Conservation (phyloP, 73 alveolate species). For the Paraurostyla sp. region DNA sequence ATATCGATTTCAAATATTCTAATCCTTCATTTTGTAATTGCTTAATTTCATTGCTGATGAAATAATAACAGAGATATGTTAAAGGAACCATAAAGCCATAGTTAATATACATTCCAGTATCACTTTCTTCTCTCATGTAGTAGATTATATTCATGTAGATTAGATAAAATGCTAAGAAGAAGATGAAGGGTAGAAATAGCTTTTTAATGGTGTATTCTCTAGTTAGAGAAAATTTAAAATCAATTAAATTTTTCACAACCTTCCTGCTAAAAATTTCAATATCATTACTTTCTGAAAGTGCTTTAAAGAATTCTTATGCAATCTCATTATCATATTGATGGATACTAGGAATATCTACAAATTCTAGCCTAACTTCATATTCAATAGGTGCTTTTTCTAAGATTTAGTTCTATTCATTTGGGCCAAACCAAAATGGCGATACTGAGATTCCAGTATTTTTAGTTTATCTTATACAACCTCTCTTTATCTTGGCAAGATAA, state of each 20-base stretch:
- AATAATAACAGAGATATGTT: background rate
- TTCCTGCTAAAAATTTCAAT: slow-evolving; percentile 11
- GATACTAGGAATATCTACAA: slow-evolving; percentile 9
- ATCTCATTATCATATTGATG: background rate
- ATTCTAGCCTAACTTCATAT: background rate
- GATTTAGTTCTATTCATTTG: background rate
- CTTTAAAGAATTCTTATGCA: background rate
- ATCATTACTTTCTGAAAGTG: slow-evolving; percentile 10
- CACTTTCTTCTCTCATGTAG: slow-evolving; percentile 22
- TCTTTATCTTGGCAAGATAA: background rate
- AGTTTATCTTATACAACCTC: slow-evolving; percentile 1
- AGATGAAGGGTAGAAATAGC: slow-evolving; percentile 51
- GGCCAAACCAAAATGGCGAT: slow-evolving; percentile 28
- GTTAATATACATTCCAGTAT: background rate
- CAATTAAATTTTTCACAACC: slow-evolving; percentile 5
- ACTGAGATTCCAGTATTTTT: background rate
- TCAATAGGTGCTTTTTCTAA: background rate
- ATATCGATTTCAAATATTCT: slow-evolving; percentile 23
- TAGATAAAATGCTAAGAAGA: slow-evolving; percentile 16
- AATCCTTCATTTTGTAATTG: slow-evolving; percentile 7
- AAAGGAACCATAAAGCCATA: background rate
- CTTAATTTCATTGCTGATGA: background rate
- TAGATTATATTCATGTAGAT: background rate
- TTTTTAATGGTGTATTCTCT: background rate
- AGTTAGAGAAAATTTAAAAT: slow-evolving; percentile 43